Evolutionary conservation across 257 asterid species (phyloP).

Genomic region (Ballota nigra): DNA sequence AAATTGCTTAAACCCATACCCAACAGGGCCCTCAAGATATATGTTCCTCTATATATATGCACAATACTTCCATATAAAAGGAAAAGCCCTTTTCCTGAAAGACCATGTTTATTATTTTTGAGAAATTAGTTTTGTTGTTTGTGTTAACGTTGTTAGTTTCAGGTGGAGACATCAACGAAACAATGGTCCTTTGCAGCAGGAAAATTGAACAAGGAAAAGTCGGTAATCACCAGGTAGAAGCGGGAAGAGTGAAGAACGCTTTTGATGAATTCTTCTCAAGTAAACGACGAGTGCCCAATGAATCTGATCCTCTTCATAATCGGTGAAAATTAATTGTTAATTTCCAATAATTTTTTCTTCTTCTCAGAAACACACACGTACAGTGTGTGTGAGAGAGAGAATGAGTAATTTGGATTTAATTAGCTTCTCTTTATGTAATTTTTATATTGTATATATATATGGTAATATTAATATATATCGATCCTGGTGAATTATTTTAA

Average conservation of each 20-base stretch:
- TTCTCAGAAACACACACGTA: background rate
- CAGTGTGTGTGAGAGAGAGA: background rate
- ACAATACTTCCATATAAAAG: too few species aligned
- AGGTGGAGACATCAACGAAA: constrained; percentile 17
- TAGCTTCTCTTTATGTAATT: background rate
- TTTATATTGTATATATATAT: background rate
- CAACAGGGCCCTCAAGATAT: too few species aligned
- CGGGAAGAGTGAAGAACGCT: background rate
- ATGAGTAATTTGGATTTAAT: too few species aligned
- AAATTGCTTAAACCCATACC: too few species aligned
- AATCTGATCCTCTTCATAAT: constrained; percentile 44
- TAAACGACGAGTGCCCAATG: constrained; percentile 40
- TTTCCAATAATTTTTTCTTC: background rate
- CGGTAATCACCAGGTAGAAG: background rate
- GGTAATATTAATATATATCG: background rate
- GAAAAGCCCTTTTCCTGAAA: too few species aligned
- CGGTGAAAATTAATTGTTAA: constrained; percentile 12
- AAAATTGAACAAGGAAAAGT: background rate
- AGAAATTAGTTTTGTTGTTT: constrained; percentile 13
- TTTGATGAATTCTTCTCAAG: constrained; percentile 29
- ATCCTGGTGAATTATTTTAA: background rate
- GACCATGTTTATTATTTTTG: constrained; percentile 15
- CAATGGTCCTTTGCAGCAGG: background rate
- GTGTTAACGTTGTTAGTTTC: constrained; percentile 22
- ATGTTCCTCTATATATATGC: too few species aligned